Conservation (phyloP, 148 eudicot species). For the Chenopodium berlandieri region DNA sequence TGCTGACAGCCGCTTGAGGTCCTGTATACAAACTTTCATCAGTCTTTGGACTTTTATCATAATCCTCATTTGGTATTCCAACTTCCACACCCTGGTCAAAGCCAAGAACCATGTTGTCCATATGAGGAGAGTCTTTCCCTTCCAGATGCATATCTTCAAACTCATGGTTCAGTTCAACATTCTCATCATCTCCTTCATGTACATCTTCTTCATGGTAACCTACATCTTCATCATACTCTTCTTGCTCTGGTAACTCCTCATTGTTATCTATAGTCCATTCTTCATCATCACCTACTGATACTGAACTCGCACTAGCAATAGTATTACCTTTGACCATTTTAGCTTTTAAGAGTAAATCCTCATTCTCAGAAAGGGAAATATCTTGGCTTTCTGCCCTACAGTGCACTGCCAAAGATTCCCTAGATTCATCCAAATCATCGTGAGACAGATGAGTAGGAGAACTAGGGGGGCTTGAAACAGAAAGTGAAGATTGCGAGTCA, state of each 20-base stretch:
- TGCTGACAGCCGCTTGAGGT: constrained; percentile 37
- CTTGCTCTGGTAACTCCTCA: constrained; percentile 68
- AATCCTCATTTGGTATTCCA: constrained; percentile 67
- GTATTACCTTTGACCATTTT: constrained; percentile 33
- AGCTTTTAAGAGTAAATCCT: constrained; percentile 32
- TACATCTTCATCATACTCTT: constrained; percentile 89
- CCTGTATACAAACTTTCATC: constrained; percentile 37
- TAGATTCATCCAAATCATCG: constrained; percentile 88
- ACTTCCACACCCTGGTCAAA: constrained; percentile 96
- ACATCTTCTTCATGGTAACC: constrained; percentile 80
- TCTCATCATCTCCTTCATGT: constrained; percentile 60
- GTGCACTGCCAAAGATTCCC: constrained; percentile 48
- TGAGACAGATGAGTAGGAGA: constrained; percentile 87
- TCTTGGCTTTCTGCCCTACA: constrained; percentile 42
- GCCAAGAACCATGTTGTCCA: constrained; percentile 81
- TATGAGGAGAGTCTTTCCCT: constrained; percentile 42
- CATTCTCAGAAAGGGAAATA: constrained; percentile 33
- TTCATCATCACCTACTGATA: constrained; percentile 72
- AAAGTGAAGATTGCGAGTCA: constrained; percentile 88
- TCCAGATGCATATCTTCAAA: constrained; percentile 61
- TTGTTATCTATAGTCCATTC: constrained; percentile 76
- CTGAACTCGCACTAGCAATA: constrained; percentile 37
- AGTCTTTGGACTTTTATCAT: constrained; percentile 46
- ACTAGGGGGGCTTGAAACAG: constrained; percentile 88
- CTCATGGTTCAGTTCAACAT: constrained; percentile 50